Percentiles rank a stretch among this genome's conserved stretches.
phyloP scores from a whole-genome alignment of 768 basidiomycete genomes.

The Cubamyces sp. region DNA sequence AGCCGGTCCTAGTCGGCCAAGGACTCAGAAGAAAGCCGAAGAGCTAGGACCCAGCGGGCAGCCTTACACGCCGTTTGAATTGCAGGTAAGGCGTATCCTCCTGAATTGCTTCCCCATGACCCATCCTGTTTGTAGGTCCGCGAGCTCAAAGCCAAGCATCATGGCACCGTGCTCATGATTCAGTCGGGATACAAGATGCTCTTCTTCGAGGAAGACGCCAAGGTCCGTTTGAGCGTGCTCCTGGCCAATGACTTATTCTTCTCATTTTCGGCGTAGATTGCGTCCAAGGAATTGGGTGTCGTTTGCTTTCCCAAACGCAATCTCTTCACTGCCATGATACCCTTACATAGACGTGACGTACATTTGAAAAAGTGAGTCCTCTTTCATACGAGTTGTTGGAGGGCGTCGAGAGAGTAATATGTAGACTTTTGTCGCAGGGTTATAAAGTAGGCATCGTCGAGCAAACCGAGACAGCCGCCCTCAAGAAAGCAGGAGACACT shows the following conservation, averaged over 20 bases:
- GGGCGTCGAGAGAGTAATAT: neutral
- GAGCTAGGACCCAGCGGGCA: conserved; percentile 71
- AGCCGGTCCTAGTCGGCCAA: conserved; percentile 7
- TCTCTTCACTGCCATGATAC: conserved; percentile 76
- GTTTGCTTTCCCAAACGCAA: conserved; percentile 73
- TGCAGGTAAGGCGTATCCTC: conserved; percentile 50
- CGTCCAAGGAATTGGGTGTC: conserved; percentile 78
- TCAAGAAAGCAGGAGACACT: conserved; percentile 83
- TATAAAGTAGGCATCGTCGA: conserved; percentile 83
- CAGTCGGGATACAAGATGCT: conserved; percentile 85
- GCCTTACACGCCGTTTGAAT: conserved; percentile 76
- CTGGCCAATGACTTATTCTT: neutral
- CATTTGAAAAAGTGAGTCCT: conserved; percentile 72
- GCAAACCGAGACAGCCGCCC: conserved; percentile 85
- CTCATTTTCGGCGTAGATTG: conserved; percentile 49
- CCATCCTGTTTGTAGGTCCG: conserved; percentile 18
- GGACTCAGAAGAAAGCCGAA: conserved; percentile 39
- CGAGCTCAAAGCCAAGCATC: conserved; percentile 64
- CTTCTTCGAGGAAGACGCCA: conserved; percentile 86
- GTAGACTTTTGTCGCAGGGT: conserved; percentile 74
- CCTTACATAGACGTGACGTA: conserved; percentile 65
- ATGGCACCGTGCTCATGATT: conserved; percentile 72
- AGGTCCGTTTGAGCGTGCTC: conserved; percentile 43
- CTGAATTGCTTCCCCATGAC: neutral
- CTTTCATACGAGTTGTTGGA: neutral